A percentile compares a stretch with the other conserved stretches of the same genome.
phyloP scores from a whole-genome alignment of 2,329 filamentous ascomycete species.

The Colletotrichum navitas region DNA sequence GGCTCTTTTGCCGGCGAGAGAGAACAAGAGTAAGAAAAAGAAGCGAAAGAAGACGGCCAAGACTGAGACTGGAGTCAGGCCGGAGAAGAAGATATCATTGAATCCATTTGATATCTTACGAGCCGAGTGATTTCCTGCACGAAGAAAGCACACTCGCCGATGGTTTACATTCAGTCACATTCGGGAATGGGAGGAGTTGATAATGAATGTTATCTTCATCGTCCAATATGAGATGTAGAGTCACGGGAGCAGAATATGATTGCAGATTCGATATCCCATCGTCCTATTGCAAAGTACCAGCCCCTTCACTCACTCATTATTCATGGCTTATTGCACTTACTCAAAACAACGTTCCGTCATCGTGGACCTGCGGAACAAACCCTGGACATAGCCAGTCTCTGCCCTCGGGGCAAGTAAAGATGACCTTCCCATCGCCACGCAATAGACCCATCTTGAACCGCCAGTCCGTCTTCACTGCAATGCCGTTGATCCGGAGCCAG shows the following conservation, averaged over 20 bases:
- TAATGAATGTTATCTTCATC: neutral
- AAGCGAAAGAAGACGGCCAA: conserved; percentile 31
- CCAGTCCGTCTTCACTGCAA: conserved; percentile 44
- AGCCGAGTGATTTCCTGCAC: conserved; percentile 8
- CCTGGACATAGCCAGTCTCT: conserved; percentile 39
- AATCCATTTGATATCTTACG: conserved; percentile 38
- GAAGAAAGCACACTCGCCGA: neutral
- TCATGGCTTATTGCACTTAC: neutral
- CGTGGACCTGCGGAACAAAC: conserved; percentile 38
- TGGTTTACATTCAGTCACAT: neutral
- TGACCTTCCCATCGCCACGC: conserved; percentile 37
- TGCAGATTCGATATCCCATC: neutral
- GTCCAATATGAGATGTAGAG: neutral
- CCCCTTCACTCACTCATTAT: neutral
- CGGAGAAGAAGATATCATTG: conserved; percentile 31
- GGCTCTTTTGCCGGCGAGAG: conserved; percentile 31
- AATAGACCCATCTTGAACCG: conserved; percentile 43
- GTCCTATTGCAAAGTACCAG: neutral
- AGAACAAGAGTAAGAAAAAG: conserved; percentile 31
- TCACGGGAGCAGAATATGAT: neutral
- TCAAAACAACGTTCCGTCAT: conserved; percentile 38
- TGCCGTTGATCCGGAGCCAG: conserved; percentile 43
- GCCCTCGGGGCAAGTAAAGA: conserved; percentile 43
- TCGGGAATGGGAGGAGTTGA: too few species aligned
- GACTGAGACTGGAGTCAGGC: neutral